Base-by-base conservation (phyloP, 2,329 filamentous ascomycete species). In the Aspergillus luchuensis region DNA sequence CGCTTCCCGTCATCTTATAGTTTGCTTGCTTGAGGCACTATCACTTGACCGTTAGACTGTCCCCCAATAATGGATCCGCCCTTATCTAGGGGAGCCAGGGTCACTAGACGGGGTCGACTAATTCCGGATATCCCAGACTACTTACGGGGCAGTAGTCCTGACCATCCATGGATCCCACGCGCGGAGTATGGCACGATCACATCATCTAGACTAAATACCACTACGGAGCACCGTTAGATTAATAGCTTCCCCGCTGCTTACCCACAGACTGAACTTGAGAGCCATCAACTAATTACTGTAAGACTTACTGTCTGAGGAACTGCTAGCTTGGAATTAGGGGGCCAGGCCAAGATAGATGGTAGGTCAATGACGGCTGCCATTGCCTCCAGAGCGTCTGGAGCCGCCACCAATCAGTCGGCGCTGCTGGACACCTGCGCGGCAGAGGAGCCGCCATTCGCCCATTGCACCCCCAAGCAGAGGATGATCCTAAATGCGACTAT, bases 391-490 rank as follows among this genome's bases (percentile, higher is more conserved):
- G n/a, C 45, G n/a, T 15, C 52, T 33, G 38, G 25, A 11, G 30
- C 25, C 25, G 36, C 39, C 53, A 56, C 61, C 61, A 63, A 63
- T 63, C 48, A 56, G 39, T 51, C 54, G 38, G 45, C 61, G 36
- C 39, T 39, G 43, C 50, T 47, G 41, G 41, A 58, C 57, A 71
- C 69, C 69, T 66, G 69, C 54, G 52, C 63, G 8, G 25, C 61
- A 5, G 60, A 56, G 43, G 59, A 39, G 10, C 60, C 66, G 62
- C 65, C 64, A 72, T 72, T 72, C 69, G 69, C 63, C 68, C 60
- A 57, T 63, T 60, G 55, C 49, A 17, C 43, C 52, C 50, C 43
- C 53, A 56, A 17, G 23, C 39, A 41, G 53, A 56, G 53, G 53
- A 56, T 56, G 39, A 56, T 56, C 53, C 39, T 23, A 23, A 30